Percentiles rank a stretch among this genome's conserved stretches.
Evolutionary conservation across 1,139 yeast species (phyloP).

Genomic region (Geotrichum armillariae): DNA sequence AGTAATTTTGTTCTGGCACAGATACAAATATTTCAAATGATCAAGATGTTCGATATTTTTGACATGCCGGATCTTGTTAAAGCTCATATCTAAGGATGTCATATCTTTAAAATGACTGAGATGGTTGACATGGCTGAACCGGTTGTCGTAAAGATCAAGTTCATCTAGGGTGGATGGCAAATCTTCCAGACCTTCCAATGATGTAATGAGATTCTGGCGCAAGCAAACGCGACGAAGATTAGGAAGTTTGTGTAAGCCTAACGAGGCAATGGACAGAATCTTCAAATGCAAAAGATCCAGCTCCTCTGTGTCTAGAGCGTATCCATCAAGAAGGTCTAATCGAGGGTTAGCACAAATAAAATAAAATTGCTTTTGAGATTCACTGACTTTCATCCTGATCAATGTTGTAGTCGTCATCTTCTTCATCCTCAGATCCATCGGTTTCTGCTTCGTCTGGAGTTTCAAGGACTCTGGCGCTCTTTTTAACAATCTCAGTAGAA

Average conservation of each 20-base stretch:
- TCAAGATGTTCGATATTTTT: constrained; percentile 70
- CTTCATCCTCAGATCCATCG: constrained; percentile 20
- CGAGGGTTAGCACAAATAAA: background rate
- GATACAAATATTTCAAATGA: constrained; percentile 66
- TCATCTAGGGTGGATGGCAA: constrained; percentile 65
- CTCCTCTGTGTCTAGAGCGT: constrained; percentile 61
- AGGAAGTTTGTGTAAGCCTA: constrained; percentile 47
- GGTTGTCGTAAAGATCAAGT: constrained; percentile 87
- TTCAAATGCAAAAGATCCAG: constrained; percentile 81
- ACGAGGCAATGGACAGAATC: constrained; percentile 63
- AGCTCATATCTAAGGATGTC: constrained; percentile 74
- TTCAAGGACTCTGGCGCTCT: constrained; percentile 8
- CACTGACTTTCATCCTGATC: constrained; percentile 19
- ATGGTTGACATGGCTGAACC: constrained; percentile 78
- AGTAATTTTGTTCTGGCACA: constrained; percentile 85
- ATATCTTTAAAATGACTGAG: constrained; percentile 60
- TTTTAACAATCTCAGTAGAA: constrained; percentile 2
- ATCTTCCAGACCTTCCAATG: constrained; percentile 67
- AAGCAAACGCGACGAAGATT: constrained; percentile 51
- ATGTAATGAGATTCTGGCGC: constrained; percentile 80
- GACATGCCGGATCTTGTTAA: constrained; percentile 85
- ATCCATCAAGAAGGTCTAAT: constrained; percentile 46
- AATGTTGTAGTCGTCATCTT: constrained; percentile 18
- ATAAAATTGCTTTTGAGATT: background rate
- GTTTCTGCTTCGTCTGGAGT: constrained; percentile 2